A percentile compares a stretch with the other conserved stretches of the same genome.
These are phyloP conservation scores for Xerocomellus intermedius DNA, from an alignment of 768 basidiomycete species.

Conservation along the genomic window DNA sequence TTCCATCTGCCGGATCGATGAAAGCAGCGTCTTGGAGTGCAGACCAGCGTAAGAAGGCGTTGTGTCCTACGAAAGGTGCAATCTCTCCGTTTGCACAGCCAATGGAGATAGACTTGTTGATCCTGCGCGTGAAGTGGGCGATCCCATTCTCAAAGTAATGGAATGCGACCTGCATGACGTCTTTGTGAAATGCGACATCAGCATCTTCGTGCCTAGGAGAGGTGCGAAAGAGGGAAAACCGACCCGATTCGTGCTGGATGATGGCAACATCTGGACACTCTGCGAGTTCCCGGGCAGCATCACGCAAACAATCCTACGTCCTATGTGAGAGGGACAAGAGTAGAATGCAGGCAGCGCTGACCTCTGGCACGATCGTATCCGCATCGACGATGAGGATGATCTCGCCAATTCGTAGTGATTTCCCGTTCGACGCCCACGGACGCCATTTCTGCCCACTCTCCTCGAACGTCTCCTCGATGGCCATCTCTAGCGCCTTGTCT, in stretches of 20 bases:
- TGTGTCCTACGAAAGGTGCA: slow-evolving; percentile 79
- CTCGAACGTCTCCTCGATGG: slow-evolving; percentile 70
- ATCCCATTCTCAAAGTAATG: slow-evolving; percentile 93
- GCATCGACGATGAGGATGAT: slow-evolving; percentile 85
- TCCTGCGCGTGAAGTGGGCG: slow-evolving; percentile 88
- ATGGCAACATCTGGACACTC: slow-evolving; percentile 86
- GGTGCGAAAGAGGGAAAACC: slow-evolving; percentile 6
- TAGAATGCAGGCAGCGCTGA: slow-evolving; percentile 4
- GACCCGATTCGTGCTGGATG: slow-evolving; percentile 86
- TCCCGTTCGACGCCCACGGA: slow-evolving; percentile 78
- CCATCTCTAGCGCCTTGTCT: slow-evolving; percentile 67
- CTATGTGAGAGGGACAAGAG: background rate
- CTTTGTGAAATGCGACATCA: slow-evolving; percentile 36
- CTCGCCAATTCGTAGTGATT: slow-evolving; percentile 72
- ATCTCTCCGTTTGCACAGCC: slow-evolving; percentile 79
- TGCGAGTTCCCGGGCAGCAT: slow-evolving; percentile 81
- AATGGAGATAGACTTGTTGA: slow-evolving; percentile 82
- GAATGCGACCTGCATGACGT: slow-evolving; percentile 87
- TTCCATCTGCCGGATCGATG: slow-evolving; percentile 45
- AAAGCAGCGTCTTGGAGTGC: slow-evolving; percentile 88
- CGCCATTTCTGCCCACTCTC: slow-evolving; percentile 56
- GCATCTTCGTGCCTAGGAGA: slow-evolving; percentile 9
- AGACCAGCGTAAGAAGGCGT: slow-evolving; percentile 87
- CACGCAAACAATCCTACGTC: slow-evolving; percentile 77
- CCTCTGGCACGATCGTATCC: slow-evolving; percentile 84